A percentile compares a stretch with the other conserved stretches of the same genome.
These are phyloP conservation scores for Polyporus arcularius DNA, from an alignment of 768 basidiomycete genomes.

Conservation along the genomic window DNA sequence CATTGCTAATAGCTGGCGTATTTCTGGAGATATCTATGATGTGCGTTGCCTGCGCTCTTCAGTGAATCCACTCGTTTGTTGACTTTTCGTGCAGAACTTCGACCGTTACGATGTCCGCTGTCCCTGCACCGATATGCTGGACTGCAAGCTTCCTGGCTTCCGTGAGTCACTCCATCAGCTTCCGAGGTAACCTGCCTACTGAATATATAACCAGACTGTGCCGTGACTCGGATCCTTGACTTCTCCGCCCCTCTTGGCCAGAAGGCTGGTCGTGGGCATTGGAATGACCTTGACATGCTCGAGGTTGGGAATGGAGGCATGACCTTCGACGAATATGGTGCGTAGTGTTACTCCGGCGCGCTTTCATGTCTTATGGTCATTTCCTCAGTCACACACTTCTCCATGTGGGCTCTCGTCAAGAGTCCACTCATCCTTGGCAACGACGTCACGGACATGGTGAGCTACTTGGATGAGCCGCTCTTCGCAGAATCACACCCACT, in stretches of 20 bases:
- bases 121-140: conserved; percentile 36
- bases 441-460: conserved; percentile 40
- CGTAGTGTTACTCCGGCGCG: background rate
- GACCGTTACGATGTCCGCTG: conserved; percentile 38
- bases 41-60: conserved; percentile 11
- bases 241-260: conserved; percentile 38
- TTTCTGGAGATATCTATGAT: conserved; percentile 34
- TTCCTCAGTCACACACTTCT: conserved; percentile 39
- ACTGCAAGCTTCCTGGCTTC: conserved; percentile 41
- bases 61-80: background rate
- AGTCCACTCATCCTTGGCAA: conserved; percentile 44
- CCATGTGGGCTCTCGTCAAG: conserved; percentile 45
- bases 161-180: conserved; percentile 26
- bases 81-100: conserved; percentile 27
- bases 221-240: conserved; percentile 38
- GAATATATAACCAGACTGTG: conserved; percentile 27
- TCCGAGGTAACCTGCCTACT: background rate
- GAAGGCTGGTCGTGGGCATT: conserved; percentile 36
- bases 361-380: background rate
- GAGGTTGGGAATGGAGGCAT: conserved; percentile 42
- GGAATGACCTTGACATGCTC: conserved; percentile 44
- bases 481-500: background rate
- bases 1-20: conserved; percentile 34
- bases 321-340: conserved; percentile 42
- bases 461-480: background rate